Evolutionary conservation across 495 filamentous ascomycete genomes (phyloP).

Genomic region (Massariosphaeria phaeospora): DNA sequence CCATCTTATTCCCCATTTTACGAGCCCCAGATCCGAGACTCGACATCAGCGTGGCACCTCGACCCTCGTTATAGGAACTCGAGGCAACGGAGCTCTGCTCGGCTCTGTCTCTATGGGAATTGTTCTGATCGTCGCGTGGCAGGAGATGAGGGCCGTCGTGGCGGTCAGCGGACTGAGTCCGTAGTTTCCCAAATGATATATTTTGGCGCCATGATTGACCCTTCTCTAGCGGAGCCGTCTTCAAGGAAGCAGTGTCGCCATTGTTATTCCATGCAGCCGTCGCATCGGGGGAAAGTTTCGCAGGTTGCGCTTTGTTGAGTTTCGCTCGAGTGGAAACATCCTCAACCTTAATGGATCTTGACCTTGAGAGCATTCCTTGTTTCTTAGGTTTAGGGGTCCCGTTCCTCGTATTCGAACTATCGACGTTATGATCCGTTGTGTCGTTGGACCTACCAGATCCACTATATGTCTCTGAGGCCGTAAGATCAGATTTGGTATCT

Average conservation of each 20-base stretch:
- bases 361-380: conserved; percentile 21
- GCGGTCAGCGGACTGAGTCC: conserved; percentile 63
- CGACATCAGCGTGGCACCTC: conserved; percentile 50
- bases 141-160: conserved; percentile 31
- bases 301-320: conserved; percentile 16
- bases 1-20: conserved; percentile 65
- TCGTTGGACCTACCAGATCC: conserved; percentile 9
- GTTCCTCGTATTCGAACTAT: conserved; percentile 4
- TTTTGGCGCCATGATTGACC: conserved; percentile 61
- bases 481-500: conserved; percentile 20
- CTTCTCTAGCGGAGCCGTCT: conserved; percentile 58
- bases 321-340: conserved; percentile 15
- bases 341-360: conserved; percentile 29
- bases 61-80: conserved; percentile 57
- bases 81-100: conserved; percentile 49
- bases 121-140: conserved; percentile 36
- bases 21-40: conserved; percentile 53
- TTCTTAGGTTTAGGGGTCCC: conserved; percentile 20
- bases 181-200: conserved; percentile 53
- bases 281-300: conserved; percentile 30
- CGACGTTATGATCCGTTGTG: not conserved
- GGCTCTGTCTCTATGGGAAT: conserved; percentile 50
- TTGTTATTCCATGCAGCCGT: conserved; percentile 36
- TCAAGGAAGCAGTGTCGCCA: conserved; percentile 39
- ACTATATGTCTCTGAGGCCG: conserved; percentile 5